phyloP scores from a whole-genome alignment of 768 basidiomycete genomes.

The Wakefieldia striispora region DNA sequence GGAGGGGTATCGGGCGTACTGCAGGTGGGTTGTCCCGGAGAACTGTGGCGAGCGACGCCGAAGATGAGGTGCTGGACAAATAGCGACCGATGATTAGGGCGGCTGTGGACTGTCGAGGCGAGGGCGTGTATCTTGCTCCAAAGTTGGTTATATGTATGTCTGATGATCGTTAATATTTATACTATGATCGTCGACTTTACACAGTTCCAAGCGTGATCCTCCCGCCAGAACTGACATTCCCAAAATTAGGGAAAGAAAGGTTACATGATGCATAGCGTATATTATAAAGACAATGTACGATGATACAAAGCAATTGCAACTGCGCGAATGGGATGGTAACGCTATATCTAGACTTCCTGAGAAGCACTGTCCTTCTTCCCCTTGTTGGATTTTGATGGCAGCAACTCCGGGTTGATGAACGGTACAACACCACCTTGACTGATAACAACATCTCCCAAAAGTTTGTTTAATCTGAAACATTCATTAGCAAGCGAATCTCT shows the following conservation, averaged over 20 bases:
- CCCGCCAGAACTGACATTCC: too few species aligned
- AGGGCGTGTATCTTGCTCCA: background rate
- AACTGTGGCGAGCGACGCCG: slow-evolving; percentile 83
- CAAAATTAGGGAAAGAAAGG: too few species aligned
- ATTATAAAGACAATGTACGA: slow-evolving; percentile 26
- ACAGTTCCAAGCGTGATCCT: too few species aligned
- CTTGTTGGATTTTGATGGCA: slow-evolving; percentile 33
- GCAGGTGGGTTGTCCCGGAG: slow-evolving; percentile 60
- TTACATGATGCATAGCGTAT: slow-evolving; percentile 31
- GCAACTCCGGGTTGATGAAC: slow-evolving; percentile 48
- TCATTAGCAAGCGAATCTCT: background rate
- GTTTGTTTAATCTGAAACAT: slow-evolving; percentile 73
- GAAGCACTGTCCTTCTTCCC: slow-evolving; percentile 49
- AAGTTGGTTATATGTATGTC: background rate
- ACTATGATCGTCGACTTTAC: background rate
- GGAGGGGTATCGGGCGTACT: slow-evolving; percentile 45
- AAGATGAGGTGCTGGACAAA: slow-evolving; percentile 61
- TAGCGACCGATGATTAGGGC: background rate
- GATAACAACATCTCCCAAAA: slow-evolving; percentile 86
- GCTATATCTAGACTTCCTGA: slow-evolving; percentile 44
- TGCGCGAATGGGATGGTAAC: background rate
- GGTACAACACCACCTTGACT: slow-evolving; percentile 91
- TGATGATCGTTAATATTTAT: background rate
- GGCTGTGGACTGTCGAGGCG: too few species aligned
- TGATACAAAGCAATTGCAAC: slow-evolving; percentile 22